These are phyloP conservation scores for Aethionema arabicum DNA, from an alignment of 345 rosid species.

Conservation along the genomic window DNA sequence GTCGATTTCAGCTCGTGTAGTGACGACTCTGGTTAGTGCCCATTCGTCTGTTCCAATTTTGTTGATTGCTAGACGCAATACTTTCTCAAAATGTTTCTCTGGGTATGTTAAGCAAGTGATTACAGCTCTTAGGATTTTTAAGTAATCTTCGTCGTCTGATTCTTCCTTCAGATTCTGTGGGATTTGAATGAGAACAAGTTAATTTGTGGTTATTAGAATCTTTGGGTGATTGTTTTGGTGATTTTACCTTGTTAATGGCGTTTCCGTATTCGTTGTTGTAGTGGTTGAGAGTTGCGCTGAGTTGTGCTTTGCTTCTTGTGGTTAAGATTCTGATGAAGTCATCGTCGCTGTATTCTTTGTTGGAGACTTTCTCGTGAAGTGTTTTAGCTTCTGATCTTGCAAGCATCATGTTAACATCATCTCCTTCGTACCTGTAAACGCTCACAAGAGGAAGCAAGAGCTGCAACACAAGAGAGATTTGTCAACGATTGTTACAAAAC, in stretches of 20 bases:
- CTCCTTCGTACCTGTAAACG: slow-evolving; percentile 80
- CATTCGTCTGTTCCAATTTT: slow-evolving; percentile 77
- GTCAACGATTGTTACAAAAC: background rate
- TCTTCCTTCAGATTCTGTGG: slow-evolving; percentile 57
- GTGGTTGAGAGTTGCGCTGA: slow-evolving; percentile 79
- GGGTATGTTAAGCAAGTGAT: slow-evolving; percentile 63
- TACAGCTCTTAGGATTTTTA: slow-evolving; percentile 52
- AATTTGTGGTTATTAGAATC: background rate
- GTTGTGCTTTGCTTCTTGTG: slow-evolving; percentile 86
- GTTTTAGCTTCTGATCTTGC: slow-evolving; percentile 88
- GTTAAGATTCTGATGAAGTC: slow-evolving; percentile 80
- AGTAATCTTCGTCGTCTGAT: slow-evolving; percentile 61
- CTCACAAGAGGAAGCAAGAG: slow-evolving; percentile 84
- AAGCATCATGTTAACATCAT: slow-evolving; percentile 68
- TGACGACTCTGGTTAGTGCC: slow-evolving; percentile 66
- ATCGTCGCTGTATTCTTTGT: slow-evolving; percentile 69
- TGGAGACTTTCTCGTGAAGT: slow-evolving; percentile 73
- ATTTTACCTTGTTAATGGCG: slow-evolving; percentile 76
- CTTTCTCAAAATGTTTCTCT: slow-evolving; percentile 62
- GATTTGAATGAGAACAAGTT: background rate
- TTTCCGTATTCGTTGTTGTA: slow-evolving; percentile 68
- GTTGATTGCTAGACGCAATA: slow-evolving; percentile 61
- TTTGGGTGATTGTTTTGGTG: too few species aligned
- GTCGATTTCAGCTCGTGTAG: slow-evolving; percentile 70
- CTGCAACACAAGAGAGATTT: slow-evolving; percentile 42